Evolutionary conservation across 805 yeast species (phyloP), one percentile per base, ranked within the genome.

Genomic region (Wickerhamiella parazyma): DNA sequence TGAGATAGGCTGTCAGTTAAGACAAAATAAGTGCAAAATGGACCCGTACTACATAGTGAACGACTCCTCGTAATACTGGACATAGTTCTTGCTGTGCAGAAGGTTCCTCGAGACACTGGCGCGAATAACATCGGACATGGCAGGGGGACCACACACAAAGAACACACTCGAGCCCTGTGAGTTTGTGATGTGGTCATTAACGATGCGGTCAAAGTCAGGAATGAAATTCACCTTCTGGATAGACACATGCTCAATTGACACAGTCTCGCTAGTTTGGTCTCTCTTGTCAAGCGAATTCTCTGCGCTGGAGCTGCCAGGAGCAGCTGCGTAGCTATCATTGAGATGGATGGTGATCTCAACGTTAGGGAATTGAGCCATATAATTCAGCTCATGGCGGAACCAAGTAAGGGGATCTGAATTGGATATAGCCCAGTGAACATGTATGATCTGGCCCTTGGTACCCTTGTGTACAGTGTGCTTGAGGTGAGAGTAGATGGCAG

Each of bases 51-150:
- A 40, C 43, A 40, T 40, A 3, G 37, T 66, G 61, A 79, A 84
- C 37, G 78, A 62, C 56, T 80, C 85, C 55, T 82, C 91, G 55
- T 66, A 73, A 54, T 73, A 74, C 46, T 79, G 84, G n/a, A 81
- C 68, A 41, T 79, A 64, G 39, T 69, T 64, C 2, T 62, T 58
- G 19, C 67, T 60, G 22, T 59, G 48, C 10, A 60, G 59, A 24
- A 78, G 57, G 36, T 66, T 58, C 11, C 61, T 49, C 0, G 70
- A 64, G 3, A 76, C 70, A 3, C 69, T 56, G 33, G 62, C 55
- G 54, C 89, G 68, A 17, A 76, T 50, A 2, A 62, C 67, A 53
- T 78, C 86, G 50, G 69, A 76, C 69, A 77, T 69, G 4, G 57
- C 42, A 26, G 74, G 69, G 38, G 78, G 80, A 6, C 85, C 86